Percentiles rank a stretch among this genome's conserved stretches.
phyloP scores from a whole-genome alignment of 768 basidiomycete genomes.

The Trametes cingulata region DNA sequence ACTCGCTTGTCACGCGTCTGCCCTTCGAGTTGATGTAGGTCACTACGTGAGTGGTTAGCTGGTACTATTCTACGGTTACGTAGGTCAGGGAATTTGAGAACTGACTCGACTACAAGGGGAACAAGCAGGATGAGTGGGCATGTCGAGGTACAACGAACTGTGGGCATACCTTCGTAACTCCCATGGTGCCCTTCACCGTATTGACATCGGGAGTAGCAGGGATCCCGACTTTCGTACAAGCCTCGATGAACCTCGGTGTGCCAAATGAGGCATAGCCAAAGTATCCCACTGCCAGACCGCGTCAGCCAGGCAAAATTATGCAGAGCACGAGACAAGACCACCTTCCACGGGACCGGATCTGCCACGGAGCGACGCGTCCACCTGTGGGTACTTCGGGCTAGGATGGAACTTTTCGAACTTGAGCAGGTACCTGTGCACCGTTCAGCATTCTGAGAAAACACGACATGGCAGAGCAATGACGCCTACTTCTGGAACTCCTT shows the following conservation, averaged over 20 bases:
- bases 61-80: too few relatives aligned
- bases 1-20: slow-evolving; percentile 61
- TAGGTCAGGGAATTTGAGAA: neutral
- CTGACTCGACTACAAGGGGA: slow-evolving; percentile 32
- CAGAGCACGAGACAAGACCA: slow-evolving; percentile 2
- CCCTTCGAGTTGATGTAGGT: slow-evolving; percentile 59
- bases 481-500: slow-evolving; percentile 50
- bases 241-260: slow-evolving; percentile 53
- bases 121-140: neutral
- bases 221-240: slow-evolving; percentile 53
- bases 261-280: slow-evolving; percentile 47
- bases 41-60: slow-evolving; percentile 43
- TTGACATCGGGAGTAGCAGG: slow-evolving; percentile 58
- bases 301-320: neutral
- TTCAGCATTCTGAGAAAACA: neutral
- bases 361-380: slow-evolving; percentile 50
- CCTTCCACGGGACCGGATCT: slow-evolving; percentile 52
- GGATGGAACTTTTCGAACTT: slow-evolving; percentile 67
- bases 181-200: slow-evolving; percentile 54
- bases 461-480: neutral
- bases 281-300: slow-evolving; percentile 47
- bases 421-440: slow-evolving; percentile 54
- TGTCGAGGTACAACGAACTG: neutral
- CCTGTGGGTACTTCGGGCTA: slow-evolving; percentile 49
- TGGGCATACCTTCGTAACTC: slow-evolving; percentile 56